These are phyloP conservation scores for Aspergillus uvarum DNA, from an alignment of 2,329 filamentous ascomycete genomes.

Conservation along the genomic window DNA sequence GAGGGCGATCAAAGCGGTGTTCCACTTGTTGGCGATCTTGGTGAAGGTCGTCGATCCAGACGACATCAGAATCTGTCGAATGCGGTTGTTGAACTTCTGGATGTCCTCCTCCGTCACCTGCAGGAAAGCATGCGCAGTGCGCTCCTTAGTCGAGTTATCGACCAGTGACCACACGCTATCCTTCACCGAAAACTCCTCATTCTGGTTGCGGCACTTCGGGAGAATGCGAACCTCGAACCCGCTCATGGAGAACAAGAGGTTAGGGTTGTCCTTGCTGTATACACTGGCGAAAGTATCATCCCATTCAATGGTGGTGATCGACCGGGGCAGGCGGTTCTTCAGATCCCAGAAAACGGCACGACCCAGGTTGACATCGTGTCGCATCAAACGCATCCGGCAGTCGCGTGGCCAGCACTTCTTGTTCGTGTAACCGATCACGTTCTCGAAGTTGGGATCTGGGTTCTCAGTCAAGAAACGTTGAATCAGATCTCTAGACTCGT, in stretches of 20 bases:
- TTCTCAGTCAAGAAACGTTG: conserved; percentile 98
- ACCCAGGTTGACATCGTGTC: conserved; percentile 96
- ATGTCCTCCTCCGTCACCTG: conserved; percentile 98
- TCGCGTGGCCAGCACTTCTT: conserved; percentile 99
- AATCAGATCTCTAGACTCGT: conserved; percentile 93
- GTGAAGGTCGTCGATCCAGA: conserved; percentile 99
- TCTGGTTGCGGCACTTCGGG: conserved; percentile 90
- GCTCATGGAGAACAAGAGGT: conserved; percentile 94
- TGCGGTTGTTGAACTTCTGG: conserved; percentile 98
- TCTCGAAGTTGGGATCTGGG: conserved; percentile 97
- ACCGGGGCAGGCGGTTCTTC: conserved; percentile 92
- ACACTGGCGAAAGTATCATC: conserved; percentile 98
- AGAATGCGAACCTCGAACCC: conserved; percentile 96
- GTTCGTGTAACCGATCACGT: conserved; percentile 97
- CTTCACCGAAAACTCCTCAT: conserved; percentile 95
- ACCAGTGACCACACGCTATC: conserved; percentile 98
- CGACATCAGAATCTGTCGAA: conserved; percentile 97
- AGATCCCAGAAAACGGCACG: conserved; percentile 98
- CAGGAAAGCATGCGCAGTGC: conserved; percentile 94
- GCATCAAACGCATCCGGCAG: conserved; percentile 96
- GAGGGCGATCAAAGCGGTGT: conserved; percentile 91
- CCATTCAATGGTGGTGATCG: conserved; percentile 97
- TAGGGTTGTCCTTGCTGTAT: conserved; percentile 97
- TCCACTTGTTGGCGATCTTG: conserved; percentile 99
- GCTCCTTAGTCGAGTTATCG: conserved; percentile 93